phyloP scores from a whole-genome alignment of 169 alveolate species.

The Perkinsus marinus region DNA sequence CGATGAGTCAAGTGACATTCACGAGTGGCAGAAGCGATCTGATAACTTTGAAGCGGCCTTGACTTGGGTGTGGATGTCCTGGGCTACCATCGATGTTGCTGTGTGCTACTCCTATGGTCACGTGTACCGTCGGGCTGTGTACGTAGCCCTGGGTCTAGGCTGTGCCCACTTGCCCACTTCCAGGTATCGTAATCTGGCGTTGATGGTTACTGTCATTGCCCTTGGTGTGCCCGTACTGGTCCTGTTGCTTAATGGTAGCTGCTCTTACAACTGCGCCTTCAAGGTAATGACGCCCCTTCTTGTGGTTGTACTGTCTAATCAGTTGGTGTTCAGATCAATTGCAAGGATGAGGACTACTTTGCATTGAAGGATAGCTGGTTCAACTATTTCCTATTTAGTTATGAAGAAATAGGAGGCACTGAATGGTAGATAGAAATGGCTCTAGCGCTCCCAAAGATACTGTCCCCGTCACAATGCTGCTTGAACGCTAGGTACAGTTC shows the following conservation, averaged over 20 bases:
- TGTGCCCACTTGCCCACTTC: not conserved
- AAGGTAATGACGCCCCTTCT: not conserved
- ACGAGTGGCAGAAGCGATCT: not conserved
- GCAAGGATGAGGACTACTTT: not conserved
- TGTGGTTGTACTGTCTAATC: not conserved
- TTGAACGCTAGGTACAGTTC: not conserved
- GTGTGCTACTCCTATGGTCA: not conserved
- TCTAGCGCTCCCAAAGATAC: not conserved
- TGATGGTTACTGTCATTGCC: not conserved
- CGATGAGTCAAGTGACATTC: not conserved
- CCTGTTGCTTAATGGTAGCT: not conserved
- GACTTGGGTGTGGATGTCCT: not conserved
- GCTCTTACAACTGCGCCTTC: not conserved
- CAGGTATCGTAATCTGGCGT: not conserved
- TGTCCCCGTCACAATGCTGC: not conserved
- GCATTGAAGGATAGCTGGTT: not conserved
- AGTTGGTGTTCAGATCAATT: not conserved
- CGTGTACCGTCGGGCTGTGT: not conserved
- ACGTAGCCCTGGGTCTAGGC: not conserved
- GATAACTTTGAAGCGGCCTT: not conserved
- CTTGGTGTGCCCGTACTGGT: not conserved
- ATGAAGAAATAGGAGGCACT: not conserved
- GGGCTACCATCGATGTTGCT: not conserved
- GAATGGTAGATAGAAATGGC: not conserved
- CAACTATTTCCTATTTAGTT: not conserved